A percentile compares a stretch with the other conserved stretches of the same genome.
phyloP scores from a whole-genome alignment of 371 early-diverging fungal genomes.

The Zancudomyces culisetae region DNA sequence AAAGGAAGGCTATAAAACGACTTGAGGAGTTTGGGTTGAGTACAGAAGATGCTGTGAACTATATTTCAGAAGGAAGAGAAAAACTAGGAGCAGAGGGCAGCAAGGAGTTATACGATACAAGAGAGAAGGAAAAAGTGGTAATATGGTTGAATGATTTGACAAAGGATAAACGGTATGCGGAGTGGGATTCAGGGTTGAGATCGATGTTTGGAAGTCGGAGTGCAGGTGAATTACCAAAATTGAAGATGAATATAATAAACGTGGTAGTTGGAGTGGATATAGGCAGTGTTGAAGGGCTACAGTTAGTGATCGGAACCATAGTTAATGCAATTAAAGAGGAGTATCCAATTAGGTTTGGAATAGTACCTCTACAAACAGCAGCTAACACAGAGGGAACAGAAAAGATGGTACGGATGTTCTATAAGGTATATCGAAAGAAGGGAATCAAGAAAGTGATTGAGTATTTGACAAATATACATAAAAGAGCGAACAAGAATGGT shows the following conservation, averaged over 20 bases:
- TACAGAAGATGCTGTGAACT: slow-evolving; percentile 35
- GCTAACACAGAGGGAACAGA: neutral
- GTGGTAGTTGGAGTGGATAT: neutral
- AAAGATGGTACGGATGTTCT: neutral
- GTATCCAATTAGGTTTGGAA: neutral
- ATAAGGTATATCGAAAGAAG: neutral
- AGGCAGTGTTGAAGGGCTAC: neutral
- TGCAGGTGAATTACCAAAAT: neutral
- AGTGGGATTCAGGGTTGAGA: slow-evolving; percentile 30
- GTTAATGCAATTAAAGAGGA: neutral
- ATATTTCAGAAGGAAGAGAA: slow-evolving; percentile 19
- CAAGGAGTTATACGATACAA: slow-evolving; percentile 49
- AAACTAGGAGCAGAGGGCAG: slow-evolving; percentile 3
- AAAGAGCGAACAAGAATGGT: neutral
- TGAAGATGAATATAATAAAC: neutral
- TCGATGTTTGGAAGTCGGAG: neutral
- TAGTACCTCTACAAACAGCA: neutral
- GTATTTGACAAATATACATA: neutral
- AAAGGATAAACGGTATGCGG: slow-evolving; percentile 49
- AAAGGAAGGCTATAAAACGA: slow-evolving; percentile 23
- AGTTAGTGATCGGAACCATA: neutral
- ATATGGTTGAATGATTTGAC: slow-evolving; percentile 84
- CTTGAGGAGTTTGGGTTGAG: slow-evolving; percentile 33
- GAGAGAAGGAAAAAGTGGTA: slow-evolving; percentile 24
- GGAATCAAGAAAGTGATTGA: neutral